Conservation (phyloP, 352 stramenopile species). For the Globisporangium abappressorium region DNA sequence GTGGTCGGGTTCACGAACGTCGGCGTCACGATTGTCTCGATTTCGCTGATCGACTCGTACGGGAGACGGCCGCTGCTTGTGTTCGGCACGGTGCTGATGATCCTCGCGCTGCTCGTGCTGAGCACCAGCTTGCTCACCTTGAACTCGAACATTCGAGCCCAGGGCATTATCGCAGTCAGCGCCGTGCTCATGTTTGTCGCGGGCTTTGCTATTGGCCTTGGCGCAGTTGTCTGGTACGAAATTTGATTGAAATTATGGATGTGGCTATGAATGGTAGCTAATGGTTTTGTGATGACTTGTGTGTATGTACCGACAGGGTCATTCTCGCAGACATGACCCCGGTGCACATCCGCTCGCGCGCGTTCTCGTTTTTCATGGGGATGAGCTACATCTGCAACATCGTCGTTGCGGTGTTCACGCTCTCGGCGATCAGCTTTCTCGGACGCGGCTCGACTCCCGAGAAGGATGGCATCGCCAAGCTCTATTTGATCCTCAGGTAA, state of each 20-base stretch:
- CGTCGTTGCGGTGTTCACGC: conserved; percentile 66
- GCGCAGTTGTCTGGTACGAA: conserved; percentile 71
- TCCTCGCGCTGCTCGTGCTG: conserved; percentile 57
- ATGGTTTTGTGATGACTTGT: background rate
- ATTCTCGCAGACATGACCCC: conserved; percentile 87
- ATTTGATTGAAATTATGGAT: background rate
- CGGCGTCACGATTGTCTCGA: conserved; percentile 71
- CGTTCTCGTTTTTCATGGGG: conserved; percentile 84
- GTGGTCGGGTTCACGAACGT: conserved; percentile 78
- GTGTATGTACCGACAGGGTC: conserved; percentile 43
- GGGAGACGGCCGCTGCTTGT: conserved; percentile 75
- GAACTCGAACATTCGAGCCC: conserved; percentile 38
- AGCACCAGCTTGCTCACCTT: conserved; percentile 67
- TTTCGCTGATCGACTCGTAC: conserved; percentile 71
- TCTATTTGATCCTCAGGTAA: conserved; percentile 78
- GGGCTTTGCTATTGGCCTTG: conserved; percentile 83
- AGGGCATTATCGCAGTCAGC: conserved; percentile 69
- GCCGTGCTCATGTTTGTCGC: conserved; percentile 78
- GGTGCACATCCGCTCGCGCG: conserved; percentile 78
- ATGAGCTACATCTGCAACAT: conserved; percentile 88
- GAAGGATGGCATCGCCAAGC: conserved; percentile 83
- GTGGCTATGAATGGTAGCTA: background rate
- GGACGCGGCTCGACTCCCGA: conserved; percentile 56
- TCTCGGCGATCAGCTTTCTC: conserved; percentile 76
- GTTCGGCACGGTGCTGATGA: conserved; percentile 71